Conservation (phyloP, 345 rosid genomes). For the Salix suchowensis region DNA sequence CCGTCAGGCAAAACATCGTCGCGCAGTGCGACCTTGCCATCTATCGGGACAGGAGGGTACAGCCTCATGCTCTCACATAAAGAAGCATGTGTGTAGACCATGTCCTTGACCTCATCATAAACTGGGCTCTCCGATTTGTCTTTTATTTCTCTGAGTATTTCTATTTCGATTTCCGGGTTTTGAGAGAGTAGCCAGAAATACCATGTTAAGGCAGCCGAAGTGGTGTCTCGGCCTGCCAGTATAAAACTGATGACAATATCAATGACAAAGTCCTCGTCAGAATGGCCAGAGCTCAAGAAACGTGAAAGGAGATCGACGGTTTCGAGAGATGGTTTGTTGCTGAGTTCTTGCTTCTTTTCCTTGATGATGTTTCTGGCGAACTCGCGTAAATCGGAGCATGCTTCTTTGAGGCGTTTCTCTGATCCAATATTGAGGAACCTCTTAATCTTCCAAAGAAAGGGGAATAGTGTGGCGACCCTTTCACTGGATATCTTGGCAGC, state of each 20-base stretch:
- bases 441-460: constrained; percentile 44
- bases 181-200: constrained; percentile 54
- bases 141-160: constrained; percentile 39
- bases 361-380: constrained; percentile 43
- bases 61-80: constrained; percentile 53
- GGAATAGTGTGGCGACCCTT: constrained; percentile 26
- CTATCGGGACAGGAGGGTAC: constrained; percentile 56
- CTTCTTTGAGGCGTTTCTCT: constrained; percentile 39
- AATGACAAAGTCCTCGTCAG: constrained; percentile 39
- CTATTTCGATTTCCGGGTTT: constrained; percentile 35
- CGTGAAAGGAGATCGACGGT: constrained; percentile 50
- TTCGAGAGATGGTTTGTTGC: constrained; percentile 19
- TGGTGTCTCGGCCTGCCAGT: constrained; percentile 67
- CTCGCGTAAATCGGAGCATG: constrained; percentile 36
- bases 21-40: constrained; percentile 26
- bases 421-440: constrained; percentile 40
- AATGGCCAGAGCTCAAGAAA: constrained; percentile 46
- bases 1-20: constrained; percentile 47
- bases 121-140: constrained; percentile 16
- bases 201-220: constrained; percentile 78
- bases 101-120: constrained; percentile 31
- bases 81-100: constrained; percentile 14
- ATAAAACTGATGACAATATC: constrained; percentile 62
- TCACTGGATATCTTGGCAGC: constrained; percentile 31
- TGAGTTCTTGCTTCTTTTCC: constrained; percentile 39